These are phyloP conservation scores for Eucalyptus regnans DNA, from an alignment of 345 rosid species.

Conservation along the genomic window DNA sequence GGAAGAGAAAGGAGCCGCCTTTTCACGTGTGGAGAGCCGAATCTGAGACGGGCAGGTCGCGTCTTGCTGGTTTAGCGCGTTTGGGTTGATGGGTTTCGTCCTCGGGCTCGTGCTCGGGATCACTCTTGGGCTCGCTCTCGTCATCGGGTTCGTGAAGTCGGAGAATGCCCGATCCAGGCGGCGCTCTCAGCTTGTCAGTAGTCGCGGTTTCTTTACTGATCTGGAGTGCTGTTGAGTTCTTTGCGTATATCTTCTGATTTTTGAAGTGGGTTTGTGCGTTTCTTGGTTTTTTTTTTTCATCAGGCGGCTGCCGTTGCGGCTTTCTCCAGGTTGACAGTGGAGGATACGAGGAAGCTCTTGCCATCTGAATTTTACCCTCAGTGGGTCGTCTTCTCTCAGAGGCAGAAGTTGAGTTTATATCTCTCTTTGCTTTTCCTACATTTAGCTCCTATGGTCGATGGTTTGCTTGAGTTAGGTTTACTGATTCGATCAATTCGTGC, in stretches of 20 bases:
- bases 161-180: conserved; percentile 86
- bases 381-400: conserved; percentile 95
- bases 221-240: neutral
- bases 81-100: conserved; percentile 39
- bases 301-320: conserved; percentile 89
- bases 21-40: neutral
- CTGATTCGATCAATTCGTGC: neutral
- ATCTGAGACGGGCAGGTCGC: neutral
- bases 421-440: neutral
- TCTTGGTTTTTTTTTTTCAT: neutral
- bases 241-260: neutral
- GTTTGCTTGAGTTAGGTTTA: neutral
- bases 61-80: neutral
- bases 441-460: neutral
- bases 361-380: conserved; percentile 77
- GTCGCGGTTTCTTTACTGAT: neutral
- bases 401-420: conserved; percentile 60
- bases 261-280: neutral
- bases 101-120: conserved; percentile 64
- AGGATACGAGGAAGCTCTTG: conserved; percentile 85
- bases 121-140: conserved; percentile 46
- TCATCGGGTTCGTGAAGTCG: conserved; percentile 62
- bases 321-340: conserved; percentile 91
- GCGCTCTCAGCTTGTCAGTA: conserved; percentile 70
- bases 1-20: neutral